phyloP scores from a whole-genome alignment of 2,329 filamentous ascomycete genomes.

The Berkeleyomyces rouxiae region DNA sequence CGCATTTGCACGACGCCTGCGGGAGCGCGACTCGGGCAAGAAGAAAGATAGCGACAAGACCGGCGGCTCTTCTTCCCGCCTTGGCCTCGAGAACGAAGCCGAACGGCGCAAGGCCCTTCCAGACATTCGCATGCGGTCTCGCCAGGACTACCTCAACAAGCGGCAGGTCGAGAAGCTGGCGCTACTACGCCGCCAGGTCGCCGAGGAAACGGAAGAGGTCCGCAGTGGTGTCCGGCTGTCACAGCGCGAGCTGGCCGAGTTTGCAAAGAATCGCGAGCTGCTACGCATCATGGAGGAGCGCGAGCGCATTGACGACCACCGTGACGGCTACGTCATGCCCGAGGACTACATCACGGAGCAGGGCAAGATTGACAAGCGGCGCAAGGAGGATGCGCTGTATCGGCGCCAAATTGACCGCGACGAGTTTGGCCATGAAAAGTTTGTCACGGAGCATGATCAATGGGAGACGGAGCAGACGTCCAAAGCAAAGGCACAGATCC shows the following conservation, averaged over 20 bases:
- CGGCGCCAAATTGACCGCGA: constrained; percentile 79
- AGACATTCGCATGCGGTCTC: constrained; percentile 65
- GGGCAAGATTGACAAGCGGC: constrained; percentile 71
- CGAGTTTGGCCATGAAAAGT: constrained; percentile 74
- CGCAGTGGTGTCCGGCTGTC: constrained; percentile 59
- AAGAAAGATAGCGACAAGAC: constrained; percentile 34
- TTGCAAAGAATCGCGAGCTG: constrained; percentile 73
- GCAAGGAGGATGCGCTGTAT: constrained; percentile 80
- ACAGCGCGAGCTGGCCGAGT: constrained; percentile 68
- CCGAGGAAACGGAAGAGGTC: constrained; percentile 70
- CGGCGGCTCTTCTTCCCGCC: constrained; percentile 37
- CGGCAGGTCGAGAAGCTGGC: constrained; percentile 73
- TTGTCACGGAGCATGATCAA: constrained; percentile 84
- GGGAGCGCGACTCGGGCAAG: constrained; percentile 56
- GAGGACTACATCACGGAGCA: constrained; percentile 93
- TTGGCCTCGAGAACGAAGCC: constrained; percentile 33
- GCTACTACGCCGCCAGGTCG: constrained; percentile 75
- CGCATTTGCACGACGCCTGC: constrained; percentile 61
- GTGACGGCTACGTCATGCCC: constrained; percentile 82
- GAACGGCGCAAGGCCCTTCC: constrained; percentile 56
- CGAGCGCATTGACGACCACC: constrained; percentile 73
- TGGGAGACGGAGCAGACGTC: constrained; percentile 85
- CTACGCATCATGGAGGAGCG: constrained; percentile 70
- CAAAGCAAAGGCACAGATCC: constrained; percentile 77
- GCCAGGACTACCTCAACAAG: constrained; percentile 89